Percentiles rank a stretch among this genome's conserved stretches.
Conservation (phyloP, 345 rosid species). For the Psidium friedrichsthalianum region DNA sequence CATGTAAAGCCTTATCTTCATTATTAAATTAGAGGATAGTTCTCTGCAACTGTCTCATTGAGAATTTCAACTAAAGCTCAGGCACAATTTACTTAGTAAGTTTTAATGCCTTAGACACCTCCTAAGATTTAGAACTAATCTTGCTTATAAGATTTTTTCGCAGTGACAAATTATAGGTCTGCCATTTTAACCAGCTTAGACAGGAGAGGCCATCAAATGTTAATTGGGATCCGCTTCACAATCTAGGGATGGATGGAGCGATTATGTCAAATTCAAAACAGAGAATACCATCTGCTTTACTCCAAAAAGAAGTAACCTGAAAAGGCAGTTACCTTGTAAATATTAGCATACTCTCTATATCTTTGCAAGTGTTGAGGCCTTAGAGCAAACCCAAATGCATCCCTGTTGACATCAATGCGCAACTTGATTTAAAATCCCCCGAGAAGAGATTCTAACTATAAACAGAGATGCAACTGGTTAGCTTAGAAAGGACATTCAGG, state of each 20-base stretch:
- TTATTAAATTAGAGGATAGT: neutral
- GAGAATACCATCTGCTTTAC: neutral
- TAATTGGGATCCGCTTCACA: neutral
- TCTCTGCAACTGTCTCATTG: neutral
- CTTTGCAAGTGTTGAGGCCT: constrained; percentile 89
- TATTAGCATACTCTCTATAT: constrained; percentile 55
- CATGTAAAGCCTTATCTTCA: neutral
- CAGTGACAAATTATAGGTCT: neutral
- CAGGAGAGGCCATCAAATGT: neutral
- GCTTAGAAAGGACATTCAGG: neutral
- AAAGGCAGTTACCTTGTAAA: constrained; percentile 44
- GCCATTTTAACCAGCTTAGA: neutral
- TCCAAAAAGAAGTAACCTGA: neutral
- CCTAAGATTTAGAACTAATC: neutral
- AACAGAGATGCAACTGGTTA: neutral
- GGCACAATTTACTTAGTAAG: neutral
- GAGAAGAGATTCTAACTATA: neutral
- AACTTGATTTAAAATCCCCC: neutral
- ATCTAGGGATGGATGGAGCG: neutral
- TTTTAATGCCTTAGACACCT: neutral
- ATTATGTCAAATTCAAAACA: neutral
- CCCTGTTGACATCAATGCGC: constrained; percentile 31
- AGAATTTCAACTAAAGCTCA: neutral
- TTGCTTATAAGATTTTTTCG: neutral
- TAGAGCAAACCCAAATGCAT: constrained; percentile 84